Conservation (phyloP, 345 rosid genomes). For the Linum usitatissimum region DNA sequence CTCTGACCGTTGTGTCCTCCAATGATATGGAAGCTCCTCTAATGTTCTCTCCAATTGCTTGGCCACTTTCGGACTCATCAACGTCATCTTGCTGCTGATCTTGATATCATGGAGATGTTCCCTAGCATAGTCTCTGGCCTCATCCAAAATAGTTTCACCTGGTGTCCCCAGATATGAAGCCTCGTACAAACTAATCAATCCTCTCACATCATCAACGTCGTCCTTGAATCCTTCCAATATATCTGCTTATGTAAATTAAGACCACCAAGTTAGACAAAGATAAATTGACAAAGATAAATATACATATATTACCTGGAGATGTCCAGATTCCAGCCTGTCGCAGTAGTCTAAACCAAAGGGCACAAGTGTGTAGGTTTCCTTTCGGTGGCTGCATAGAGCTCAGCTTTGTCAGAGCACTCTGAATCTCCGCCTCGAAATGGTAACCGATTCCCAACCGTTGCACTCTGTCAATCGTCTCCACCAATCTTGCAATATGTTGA, state of each 20-base stretch:
- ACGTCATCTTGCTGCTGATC: background rate
- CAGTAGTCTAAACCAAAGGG: background rate
- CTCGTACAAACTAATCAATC: constrained; percentile 16
- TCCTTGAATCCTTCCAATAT: constrained; percentile 13
- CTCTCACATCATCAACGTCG: constrained; percentile 2
- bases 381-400: background rate
- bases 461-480: background rate
- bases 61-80: background rate
- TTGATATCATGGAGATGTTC: background rate
- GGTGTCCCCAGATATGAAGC: constrained; percentile 16
- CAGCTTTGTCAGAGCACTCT: background rate
- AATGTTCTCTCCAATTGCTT: background rate
- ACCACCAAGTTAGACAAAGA: no score
- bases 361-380: background rate
- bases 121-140: constrained; percentile 9
- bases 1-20: background rate
- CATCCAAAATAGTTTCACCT: constrained; percentile 12
- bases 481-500: background rate
- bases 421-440: background rate
- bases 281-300: no score
- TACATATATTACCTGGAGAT: background rate
- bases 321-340: background rate
- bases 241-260: background rate
- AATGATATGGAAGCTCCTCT: background rate
- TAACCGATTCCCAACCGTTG: background rate